These are phyloP conservation scores for Cydonia oblonga DNA, from an alignment of 331 rosid species.

Conservation along the genomic window DNA sequence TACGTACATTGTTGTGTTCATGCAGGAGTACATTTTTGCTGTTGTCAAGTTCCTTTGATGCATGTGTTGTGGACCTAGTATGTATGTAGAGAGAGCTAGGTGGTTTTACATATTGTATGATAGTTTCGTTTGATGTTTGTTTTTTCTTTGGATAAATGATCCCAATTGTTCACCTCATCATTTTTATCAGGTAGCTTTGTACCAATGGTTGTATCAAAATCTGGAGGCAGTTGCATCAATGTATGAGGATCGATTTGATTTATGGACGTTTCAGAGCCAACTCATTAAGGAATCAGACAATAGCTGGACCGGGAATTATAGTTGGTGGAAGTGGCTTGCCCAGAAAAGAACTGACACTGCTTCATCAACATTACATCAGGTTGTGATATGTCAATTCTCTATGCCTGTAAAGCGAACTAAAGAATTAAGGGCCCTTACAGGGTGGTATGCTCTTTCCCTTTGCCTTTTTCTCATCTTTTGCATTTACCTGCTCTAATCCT, in stretches of 20 bases:
- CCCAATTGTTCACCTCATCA: background rate
- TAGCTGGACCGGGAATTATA: conserved; percentile 32
- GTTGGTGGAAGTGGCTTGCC: conserved; percentile 69
- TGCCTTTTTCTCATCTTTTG: background rate
- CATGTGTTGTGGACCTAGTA: background rate
- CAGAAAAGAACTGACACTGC: conserved; percentile 24
- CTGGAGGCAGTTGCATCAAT: conserved; percentile 76
- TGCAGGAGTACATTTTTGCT: too few relatives aligned
- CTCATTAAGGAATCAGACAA: conserved; percentile 37
- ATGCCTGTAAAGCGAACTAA: conserved; percentile 74
- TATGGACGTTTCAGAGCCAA: conserved; percentile 59
- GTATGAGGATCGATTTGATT: conserved; percentile 91
- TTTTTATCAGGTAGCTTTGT: conserved; percentile 66
- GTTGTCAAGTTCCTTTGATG: background rate
- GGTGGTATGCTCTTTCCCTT: conserved; percentile 55
- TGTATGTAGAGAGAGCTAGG: background rate
- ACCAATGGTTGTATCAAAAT: conserved; percentile 81
- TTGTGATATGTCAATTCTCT: conserved; percentile 40
- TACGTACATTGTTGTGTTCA: too few relatives aligned
- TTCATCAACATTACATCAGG: conserved; percentile 27
- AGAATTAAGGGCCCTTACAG: conserved; percentile 70
- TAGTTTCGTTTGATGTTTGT: background rate
- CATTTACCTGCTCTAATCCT: background rate
- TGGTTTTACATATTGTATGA: background rate
- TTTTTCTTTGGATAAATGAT: background rate